Percentiles rank a stretch among this genome's conserved stretches.
Conservation (phyloP, 2,329 filamentous ascomycete genomes). For the Penicillium sp. region DNA sequence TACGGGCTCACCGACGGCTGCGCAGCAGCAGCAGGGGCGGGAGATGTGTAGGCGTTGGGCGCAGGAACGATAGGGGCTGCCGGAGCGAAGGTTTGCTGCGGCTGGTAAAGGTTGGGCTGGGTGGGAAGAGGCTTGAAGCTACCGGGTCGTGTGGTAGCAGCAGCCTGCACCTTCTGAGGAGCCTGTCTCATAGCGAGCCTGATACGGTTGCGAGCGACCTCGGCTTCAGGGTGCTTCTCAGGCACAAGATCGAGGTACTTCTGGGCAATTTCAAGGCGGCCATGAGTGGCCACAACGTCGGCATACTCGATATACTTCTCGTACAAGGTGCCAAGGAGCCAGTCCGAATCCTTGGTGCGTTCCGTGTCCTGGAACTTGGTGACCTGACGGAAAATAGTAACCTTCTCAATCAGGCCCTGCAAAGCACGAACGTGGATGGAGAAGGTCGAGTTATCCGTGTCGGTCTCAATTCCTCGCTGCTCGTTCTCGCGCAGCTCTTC, state of each 20-base stretch:
- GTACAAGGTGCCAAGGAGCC: conserved; percentile 85
- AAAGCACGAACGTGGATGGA: conserved; percentile 84
- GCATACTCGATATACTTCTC: conserved; percentile 96
- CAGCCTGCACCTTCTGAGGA: conserved; percentile 41
- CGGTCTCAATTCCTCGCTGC: conserved; percentile 64
- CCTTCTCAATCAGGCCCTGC: conserved; percentile 96
- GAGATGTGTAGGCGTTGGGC: conserved; percentile 49
- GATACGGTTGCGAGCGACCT: conserved; percentile 78
- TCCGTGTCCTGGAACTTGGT: conserved; percentile 85
- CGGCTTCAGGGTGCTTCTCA: conserved; percentile 74
- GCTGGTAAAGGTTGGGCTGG: conserved; percentile 36
- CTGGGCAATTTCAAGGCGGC: conserved; percentile 78
- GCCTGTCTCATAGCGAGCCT: conserved; percentile 71
- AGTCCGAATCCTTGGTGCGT: conserved; percentile 64
- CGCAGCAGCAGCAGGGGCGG: conserved; percentile 23
- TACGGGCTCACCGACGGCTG: conserved; percentile 15
- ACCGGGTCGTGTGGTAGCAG: conserved; percentile 35
- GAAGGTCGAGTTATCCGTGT: conserved; percentile 71
- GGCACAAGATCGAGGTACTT: conserved; percentile 89
- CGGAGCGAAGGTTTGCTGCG: conserved; percentile 31
- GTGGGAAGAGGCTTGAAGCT: conserved; percentile 42
- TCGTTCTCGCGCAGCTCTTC: conserved; percentile 82
- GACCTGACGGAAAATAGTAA: conserved; percentile 90
- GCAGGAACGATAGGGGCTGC: conserved; percentile 29
- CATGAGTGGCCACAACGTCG: conserved; percentile 86